Evolutionary conservation across 805 yeast species (phyloP).

Genomic region (Candida lessepsii): DNA sequence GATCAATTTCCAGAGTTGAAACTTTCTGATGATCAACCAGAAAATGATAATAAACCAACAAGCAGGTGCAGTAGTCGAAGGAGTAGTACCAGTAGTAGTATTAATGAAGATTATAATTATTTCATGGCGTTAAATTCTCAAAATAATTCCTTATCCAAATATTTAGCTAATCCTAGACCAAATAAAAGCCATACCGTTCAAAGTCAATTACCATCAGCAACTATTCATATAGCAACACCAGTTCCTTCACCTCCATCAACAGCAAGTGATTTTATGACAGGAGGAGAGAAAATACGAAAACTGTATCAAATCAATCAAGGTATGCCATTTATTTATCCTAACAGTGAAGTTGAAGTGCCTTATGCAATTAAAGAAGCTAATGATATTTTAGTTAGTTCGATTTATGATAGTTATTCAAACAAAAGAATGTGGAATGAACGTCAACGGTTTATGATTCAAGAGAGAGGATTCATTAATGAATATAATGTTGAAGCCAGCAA

Average conservation of each 20-base stretch:
- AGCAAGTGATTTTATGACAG: slow-evolving; percentile 45
- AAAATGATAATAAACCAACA: neutral
- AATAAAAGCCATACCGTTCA: slow-evolving; percentile 43
- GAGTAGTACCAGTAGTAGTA: slow-evolving; percentile 15
- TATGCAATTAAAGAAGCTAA: slow-evolving; percentile 79
- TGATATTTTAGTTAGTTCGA: slow-evolving; percentile 57
- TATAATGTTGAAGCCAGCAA: slow-evolving; percentile 15
- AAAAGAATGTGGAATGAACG: slow-evolving; percentile 73
- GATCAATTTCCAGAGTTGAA: slow-evolving; percentile 19
- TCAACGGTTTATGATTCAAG: slow-evolving; percentile 68
- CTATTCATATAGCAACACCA: slow-evolving; percentile 79
- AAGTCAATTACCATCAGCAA: slow-evolving; percentile 49
- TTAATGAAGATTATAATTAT: slow-evolving; percentile 25
- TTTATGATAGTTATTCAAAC: slow-evolving; percentile 64
- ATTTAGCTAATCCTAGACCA: slow-evolving; percentile 58
- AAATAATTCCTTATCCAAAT: slow-evolving; percentile 57
- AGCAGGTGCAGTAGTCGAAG: slow-evolving; percentile 10
- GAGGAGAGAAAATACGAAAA: slow-evolving; percentile 50
- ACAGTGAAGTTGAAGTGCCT: slow-evolving; percentile 52
- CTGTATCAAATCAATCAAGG: slow-evolving; percentile 65
- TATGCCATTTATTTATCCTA: slow-evolving; percentile 66
- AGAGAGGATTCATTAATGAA: slow-evolving; percentile 49
- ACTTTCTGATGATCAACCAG: slow-evolving; percentile 29
- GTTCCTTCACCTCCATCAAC: slow-evolving; percentile 74
- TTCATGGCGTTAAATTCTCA: slow-evolving; percentile 42